phyloP scores from a whole-genome alignment of 2,329 filamentous ascomycete species.

The Colletotrichum musicola region DNA sequence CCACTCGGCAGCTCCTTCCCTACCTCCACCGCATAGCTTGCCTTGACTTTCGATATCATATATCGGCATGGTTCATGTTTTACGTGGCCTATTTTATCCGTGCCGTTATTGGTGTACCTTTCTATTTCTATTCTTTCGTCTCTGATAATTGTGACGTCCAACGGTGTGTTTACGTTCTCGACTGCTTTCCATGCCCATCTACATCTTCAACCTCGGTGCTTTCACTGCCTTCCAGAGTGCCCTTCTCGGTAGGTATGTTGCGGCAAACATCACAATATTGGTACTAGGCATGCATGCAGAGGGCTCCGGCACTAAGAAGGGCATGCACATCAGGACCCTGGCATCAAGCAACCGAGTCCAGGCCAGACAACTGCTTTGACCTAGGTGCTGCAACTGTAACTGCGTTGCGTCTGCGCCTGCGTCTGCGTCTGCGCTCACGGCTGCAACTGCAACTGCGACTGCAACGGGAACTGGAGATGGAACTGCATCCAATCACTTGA shows the following conservation, averaged over 20 bases:
- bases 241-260: no score
- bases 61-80: not conserved
- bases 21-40: no score
- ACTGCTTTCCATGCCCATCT: constrained; percentile 16
- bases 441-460: no score
- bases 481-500: constrained; percentile 7
- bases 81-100: constrained; percentile 14
- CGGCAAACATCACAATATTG: not conserved
- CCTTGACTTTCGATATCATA: not conserved
- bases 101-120: constrained; percentile 7
- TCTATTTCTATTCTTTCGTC: constrained; percentile 18
- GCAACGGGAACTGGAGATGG: not conserved
- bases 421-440: no score
- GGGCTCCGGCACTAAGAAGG: constrained; percentile 33
- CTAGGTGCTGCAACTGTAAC: constrained; percentile 11
- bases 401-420: no score
- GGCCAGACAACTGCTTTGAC: constrained; percentile 24
- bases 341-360: constrained; percentile 29
- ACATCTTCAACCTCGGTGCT: constrained; percentile 29
- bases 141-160: not conserved
- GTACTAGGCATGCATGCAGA: constrained; percentile 27
- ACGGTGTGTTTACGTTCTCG: no score
- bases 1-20: not conserved
- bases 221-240: not conserved
- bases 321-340: constrained; percentile 35